Evolutionary conservation across 1,139 yeast genomes (phyloP), one percentile per base, ranked within the genome.

Genomic region (Suhomyces taliae): DNA sequence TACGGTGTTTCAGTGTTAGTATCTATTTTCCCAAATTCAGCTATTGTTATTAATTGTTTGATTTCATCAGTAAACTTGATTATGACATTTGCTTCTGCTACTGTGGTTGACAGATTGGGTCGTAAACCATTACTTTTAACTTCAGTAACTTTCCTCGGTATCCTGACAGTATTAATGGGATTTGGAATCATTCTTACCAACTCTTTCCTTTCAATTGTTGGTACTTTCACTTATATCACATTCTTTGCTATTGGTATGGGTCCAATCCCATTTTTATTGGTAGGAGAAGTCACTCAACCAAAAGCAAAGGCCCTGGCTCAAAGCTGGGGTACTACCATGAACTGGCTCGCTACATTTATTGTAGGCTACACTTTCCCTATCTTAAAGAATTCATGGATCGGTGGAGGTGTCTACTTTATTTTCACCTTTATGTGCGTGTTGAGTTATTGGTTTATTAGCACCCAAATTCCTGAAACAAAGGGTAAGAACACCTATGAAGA

Each of bases 161-260:
- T 83, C 1, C 76, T 85, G 40, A 75, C 95, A 0, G 70, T 82
- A 0, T 55, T 83, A 8, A 79, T 93, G 64, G 85, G 89, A 1
- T 44, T 80, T 24, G 95, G 96, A 3, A 84, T 90, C 39, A 65
- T 81, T 8, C 57, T 66, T 34, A 66, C 74, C 8, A 70, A 70
- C 51, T 72, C 90, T 0, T 32, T 73, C 0, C 54, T 87, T 12
- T 78, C 95, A 0, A 83, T 89, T 1, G 46, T 79, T 0, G 83
- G 93, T 2, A 85, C 91, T 0, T 80, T 88, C 48, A 65, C 79
- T 1, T 90, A 89, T 63, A 90, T 91, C 42, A 81, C 86, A 0
- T 81, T 90, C 37, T 93, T 91, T 70, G 98, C 97, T 0, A 70
- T 87, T 40, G 99, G 99, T 0, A 66, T 90, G 51, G 99, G 99